A percentile compares a stretch with the other conserved stretches of the same genome.
phyloP scores from a whole-genome alignment of 768 basidiomycete genomes.

The Hemileccinum rubropunctum region DNA sequence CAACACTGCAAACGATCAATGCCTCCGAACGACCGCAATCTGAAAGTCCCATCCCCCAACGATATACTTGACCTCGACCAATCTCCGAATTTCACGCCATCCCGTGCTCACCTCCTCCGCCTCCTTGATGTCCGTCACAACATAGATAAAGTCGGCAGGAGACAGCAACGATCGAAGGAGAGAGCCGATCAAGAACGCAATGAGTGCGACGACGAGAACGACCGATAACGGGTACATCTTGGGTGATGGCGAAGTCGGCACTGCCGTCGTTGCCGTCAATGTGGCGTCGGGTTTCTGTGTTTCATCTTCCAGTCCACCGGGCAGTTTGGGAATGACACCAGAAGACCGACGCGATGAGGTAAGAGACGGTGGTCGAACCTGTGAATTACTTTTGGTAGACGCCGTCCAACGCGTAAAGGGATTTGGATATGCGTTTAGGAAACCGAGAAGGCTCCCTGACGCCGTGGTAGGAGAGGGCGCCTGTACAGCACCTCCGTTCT shows the following conservation, averaged over 20 bases:
- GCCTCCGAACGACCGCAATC: conserved; percentile 77
- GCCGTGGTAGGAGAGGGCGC: conserved; percentile 20
- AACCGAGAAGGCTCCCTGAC: conserved; percentile 51
- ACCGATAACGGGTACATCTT: conserved; percentile 46
- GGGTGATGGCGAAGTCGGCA: conserved; percentile 1
- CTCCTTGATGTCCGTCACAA: conserved; percentile 57
- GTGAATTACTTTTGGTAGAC: conserved; percentile 23
- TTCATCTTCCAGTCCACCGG: conserved; percentile 35
- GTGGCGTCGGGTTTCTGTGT: not conserved
- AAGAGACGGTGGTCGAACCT: conserved; percentile 20
- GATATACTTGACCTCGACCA: conserved; percentile 80
- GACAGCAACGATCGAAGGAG: conserved; percentile 84
- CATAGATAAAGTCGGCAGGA: conserved; percentile 88
- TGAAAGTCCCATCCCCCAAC: conserved; percentile 87
- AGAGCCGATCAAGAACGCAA: conserved; percentile 90
- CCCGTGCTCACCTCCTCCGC: conserved; percentile 50
- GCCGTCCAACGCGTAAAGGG: conserved; percentile 52
- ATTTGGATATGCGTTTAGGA: conserved; percentile 60
- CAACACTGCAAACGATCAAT: conserved; percentile 32
- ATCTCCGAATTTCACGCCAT: conserved; percentile 83
- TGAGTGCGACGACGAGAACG: conserved; percentile 74
- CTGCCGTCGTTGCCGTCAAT: conserved; percentile 1
- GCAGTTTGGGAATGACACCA: conserved; percentile 27
- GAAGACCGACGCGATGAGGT: conserved; percentile 25
- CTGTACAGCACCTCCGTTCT: conserved; percentile 22